Percentiles rank a stretch among this genome's conserved stretches.
Evolutionary conservation across 495 filamentous ascomycete genomes (phyloP).

Genomic region (Lentithecium fluviatile): DNA sequence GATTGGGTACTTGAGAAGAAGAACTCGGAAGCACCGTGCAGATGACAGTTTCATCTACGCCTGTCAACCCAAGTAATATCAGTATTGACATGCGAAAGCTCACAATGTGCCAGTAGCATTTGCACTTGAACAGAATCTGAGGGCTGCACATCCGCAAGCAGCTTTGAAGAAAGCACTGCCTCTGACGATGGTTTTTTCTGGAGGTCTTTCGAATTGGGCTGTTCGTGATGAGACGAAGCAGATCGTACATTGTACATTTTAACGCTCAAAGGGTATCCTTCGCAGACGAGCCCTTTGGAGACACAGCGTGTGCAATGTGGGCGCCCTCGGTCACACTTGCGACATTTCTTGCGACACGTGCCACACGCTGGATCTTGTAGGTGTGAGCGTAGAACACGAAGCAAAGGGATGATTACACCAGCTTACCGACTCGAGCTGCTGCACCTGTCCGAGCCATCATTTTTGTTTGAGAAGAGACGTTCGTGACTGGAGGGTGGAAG

Average conservation of each 20-base stretch:
- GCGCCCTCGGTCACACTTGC: constrained; percentile 6
- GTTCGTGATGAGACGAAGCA: background rate
- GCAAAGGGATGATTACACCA: no score
- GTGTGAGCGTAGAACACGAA: background rate
- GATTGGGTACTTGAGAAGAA: background rate
- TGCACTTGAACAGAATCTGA: background rate
- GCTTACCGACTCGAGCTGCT: no score
- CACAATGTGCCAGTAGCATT: background rate
- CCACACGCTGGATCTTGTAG: constrained; percentile 3
- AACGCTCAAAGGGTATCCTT: constrained; percentile 7
- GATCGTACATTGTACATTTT: constrained; percentile 8
- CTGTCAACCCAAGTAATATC: no score
- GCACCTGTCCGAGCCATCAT: no score
- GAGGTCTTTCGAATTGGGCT: background rate
- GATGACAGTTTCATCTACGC: background rate
- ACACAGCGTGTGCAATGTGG: constrained; percentile 6
- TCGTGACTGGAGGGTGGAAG: no score
- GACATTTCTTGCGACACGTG: constrained; percentile 11
- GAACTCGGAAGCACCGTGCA: background rate
- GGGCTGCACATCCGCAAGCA: background rate
- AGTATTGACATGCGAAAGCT: background rate
- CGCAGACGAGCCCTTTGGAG: constrained; percentile 4
- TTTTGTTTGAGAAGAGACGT: no score
- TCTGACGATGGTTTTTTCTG: background rate
- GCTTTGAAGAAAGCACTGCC: background rate